Evolutionary conservation across 257 asterid species (phyloP).

Genomic region (Cordia subcordata): DNA sequence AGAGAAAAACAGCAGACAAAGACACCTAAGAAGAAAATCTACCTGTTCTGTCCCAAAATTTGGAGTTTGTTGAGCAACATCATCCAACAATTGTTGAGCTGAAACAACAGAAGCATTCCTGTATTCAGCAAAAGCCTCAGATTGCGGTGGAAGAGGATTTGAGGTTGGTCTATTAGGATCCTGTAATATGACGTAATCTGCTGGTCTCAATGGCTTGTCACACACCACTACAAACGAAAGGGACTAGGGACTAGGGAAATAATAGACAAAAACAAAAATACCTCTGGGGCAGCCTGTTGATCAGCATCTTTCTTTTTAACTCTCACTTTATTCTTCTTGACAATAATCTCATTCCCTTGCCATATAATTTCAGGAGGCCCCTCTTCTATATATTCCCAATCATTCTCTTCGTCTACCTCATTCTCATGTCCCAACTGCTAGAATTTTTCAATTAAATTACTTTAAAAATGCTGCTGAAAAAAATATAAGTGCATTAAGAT

Average conservation of each 20-base stretch:
- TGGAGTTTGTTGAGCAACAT: conserved; percentile 90
- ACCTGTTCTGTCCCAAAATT: conserved; percentile 99
- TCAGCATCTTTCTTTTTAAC: conserved; percentile 61
- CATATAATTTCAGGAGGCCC: conserved; percentile 97
- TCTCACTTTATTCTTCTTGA: conserved; percentile 75
- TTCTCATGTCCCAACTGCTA: conserved; percentile 43
- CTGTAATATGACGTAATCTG: not conserved
- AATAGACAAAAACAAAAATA: conserved; percentile 21
- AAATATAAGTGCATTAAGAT: not conserved
- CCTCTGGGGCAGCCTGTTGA: conserved; percentile 41
- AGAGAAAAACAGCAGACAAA: conserved; percentile 7
- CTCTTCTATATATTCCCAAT: conserved; percentile 89
- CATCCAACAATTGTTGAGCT: conserved; percentile 76
- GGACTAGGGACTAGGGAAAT: conserved; percentile 9
- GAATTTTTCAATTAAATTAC: not conserved
- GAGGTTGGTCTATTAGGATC: conserved; percentile 77
- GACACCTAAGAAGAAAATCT: conserved; percentile 12
- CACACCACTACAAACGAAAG: not conserved
- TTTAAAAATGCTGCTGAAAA: not conserved
- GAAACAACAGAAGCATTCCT: conserved; percentile 51
- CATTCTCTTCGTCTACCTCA: conserved; percentile 51
- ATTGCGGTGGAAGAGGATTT: conserved; percentile 92
- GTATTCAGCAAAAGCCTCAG: conserved; percentile 65
- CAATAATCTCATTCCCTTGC: conserved; percentile 96
- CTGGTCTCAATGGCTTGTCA: not conserved